Conservation (phyloP, 768 basidiomycete species). For the Russula sp. region DNA sequence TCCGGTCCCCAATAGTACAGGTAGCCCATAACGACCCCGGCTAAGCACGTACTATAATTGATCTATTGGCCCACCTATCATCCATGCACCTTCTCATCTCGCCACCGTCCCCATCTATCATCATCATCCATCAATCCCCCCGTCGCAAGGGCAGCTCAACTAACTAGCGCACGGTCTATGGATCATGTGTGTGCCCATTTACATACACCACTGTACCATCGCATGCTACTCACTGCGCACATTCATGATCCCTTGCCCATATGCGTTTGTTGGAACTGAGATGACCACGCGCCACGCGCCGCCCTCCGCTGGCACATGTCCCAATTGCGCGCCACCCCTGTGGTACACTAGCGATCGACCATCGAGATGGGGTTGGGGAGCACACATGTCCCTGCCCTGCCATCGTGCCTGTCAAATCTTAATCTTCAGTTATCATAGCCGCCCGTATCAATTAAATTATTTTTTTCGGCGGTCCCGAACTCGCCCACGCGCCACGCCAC, state of each 20-base stretch:
- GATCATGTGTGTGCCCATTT: conserved; percentile 13
- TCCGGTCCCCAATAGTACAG: neutral
- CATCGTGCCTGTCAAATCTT: conserved; percentile 2
- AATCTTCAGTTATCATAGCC: neutral
- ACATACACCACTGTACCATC: no score
- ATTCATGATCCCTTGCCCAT: neutral
- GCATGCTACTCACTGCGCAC: no score
- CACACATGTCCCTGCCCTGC: neutral
- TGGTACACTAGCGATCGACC: conserved; percentile 15
- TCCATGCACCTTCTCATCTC: neutral
- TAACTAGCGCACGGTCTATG: no score
- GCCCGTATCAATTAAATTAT: neutral
- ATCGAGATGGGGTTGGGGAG: neutral
- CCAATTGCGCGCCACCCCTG: neutral
- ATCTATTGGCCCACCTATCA: neutral
- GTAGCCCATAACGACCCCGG: neutral
- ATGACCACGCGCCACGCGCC: conserved; percentile 21
- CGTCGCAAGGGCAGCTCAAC: neutral
- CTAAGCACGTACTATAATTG: neutral
- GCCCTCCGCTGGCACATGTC: neutral
- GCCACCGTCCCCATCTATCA: neutral
- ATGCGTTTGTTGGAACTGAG: conserved; percentile 10
- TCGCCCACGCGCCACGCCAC: neutral
- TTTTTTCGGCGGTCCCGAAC: conserved; percentile 1
- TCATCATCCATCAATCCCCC: neutral